Percentiles rank a stretch among this genome's conserved stretches.
These are phyloP conservation scores for Choiromyces venosus DNA, from an alignment of 495 filamentous ascomycete species.

Conservation along the genomic window DNA sequence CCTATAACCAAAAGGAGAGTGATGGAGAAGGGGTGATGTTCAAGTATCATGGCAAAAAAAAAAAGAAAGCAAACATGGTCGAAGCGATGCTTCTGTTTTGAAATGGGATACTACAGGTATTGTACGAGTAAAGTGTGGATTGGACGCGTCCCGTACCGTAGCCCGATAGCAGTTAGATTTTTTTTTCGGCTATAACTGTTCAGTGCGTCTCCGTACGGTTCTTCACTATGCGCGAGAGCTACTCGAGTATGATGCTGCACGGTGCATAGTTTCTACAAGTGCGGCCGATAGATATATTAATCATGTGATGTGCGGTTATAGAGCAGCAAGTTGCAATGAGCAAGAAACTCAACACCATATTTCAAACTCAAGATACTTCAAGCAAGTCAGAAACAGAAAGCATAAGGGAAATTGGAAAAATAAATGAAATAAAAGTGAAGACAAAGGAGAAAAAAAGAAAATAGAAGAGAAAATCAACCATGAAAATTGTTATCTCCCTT, in stretches of 20 bases:
- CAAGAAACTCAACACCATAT: too few relatives aligned
- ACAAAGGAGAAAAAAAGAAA: too few relatives aligned
- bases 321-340: too few relatives aligned
- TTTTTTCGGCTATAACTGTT: neutral
- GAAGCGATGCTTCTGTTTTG: neutral
- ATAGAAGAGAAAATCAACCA: too few relatives aligned
- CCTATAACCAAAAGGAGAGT: neutral
- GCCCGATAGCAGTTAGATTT: neutral
- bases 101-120: neutral
- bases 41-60: neutral
- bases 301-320: too few relatives aligned
- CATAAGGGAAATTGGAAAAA: too few relatives aligned
- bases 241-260: too few relatives aligned
- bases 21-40: neutral
- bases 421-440: too few relatives aligned
- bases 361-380: too few relatives aligned
- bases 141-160: neutral
- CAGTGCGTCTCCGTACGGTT: neutral
- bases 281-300: too few relatives aligned
- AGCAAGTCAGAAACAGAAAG: too few relatives aligned
- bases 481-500: conserved; percentile 11
- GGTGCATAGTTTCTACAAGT: neutral
- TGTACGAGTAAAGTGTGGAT: neutral
- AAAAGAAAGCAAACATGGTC: neutral
- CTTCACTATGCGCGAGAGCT: neutral